Percentiles rank a stretch among this genome's conserved stretches.
phyloP scores from a whole-genome alignment of 176 grass and related monocot species.

The Carex parvula region DNA sequence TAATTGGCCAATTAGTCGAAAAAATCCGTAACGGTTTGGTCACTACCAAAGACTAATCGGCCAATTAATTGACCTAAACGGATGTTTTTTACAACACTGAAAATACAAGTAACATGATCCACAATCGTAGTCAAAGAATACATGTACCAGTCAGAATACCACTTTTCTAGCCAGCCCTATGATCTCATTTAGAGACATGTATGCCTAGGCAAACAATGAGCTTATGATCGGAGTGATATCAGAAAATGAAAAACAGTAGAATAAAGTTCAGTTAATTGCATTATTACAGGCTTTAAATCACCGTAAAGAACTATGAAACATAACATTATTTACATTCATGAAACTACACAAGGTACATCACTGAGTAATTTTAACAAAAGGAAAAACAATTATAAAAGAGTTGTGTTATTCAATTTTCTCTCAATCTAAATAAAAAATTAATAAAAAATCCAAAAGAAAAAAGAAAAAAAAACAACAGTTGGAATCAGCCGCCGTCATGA shows the following conservation, averaged over 20 bases:
- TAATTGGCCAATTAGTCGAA: no score
- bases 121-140: neutral
- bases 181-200: neutral
- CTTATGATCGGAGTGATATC: neutral
- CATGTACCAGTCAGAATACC: neutral
- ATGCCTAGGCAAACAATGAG: neutral
- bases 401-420: conserved; percentile 17
- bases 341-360: conserved; percentile 21
- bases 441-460: neutral
- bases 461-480: neutral
- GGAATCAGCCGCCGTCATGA: neutral
- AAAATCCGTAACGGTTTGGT: no score
- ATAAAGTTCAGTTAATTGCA: neutral
- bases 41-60: no score
- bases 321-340: conserved; percentile 18
- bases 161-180: neutral
- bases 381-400: conserved; percentile 16
- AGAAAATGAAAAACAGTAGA: neutral
- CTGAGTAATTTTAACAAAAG: neutral
- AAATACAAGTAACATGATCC: neutral
- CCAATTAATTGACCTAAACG: no score
- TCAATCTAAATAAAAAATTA: conserved; percentile 19
- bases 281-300: conserved; percentile 14
- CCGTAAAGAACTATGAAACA: neutral
- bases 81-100: neutral